phyloP scores from a whole-genome alignment of 306 rosid genomes.

The Hippophae gyantsensis region DNA sequence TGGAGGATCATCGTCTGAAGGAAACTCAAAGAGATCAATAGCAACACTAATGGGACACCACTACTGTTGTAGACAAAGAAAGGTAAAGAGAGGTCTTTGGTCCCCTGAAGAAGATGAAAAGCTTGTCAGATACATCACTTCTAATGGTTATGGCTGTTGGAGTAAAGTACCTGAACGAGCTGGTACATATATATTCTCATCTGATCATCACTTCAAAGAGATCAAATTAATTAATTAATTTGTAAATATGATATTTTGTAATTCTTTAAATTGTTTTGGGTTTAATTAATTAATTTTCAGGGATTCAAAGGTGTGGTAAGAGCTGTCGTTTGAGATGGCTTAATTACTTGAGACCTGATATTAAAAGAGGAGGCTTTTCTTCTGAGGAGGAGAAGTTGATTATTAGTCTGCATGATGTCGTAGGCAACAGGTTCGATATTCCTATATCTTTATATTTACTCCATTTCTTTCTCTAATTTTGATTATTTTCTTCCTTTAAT shows the following conservation, averaged over 20 bases:
- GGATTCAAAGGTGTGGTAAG: conserved; percentile 88
- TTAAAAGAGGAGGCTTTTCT: conserved; percentile 80
- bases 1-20: not conserved
- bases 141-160: conserved; percentile 91
- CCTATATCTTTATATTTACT: not conserved
- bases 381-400: conserved; percentile 80
- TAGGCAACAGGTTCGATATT: conserved; percentile 63
- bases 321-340: conserved; percentile 90
- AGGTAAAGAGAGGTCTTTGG: conserved; percentile 94
- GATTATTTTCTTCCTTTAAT: not conserved
- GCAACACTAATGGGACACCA: conserved; percentile 53
- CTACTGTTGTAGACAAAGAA: conserved; percentile 84
- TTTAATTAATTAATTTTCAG: conserved; percentile 22
- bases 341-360: conserved; percentile 86
- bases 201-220: too few relatives aligned
- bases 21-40: not conserved
- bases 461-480: not conserved
- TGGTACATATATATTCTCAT: conserved; percentile 15
- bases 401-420: conserved; percentile 77
- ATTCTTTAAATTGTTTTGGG: not conserved
- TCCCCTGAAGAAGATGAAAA: conserved; percentile 91
- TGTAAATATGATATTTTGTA: too few relatives aligned
- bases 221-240: too few relatives aligned
- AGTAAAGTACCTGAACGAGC: conserved; percentile 92
- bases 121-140: conserved; percentile 66